Evolutionary conservation across 306 rosid genomes (phyloP), one percentile per base, ranked within the genome.

Genomic region (Begonia fuchsioides): DNA sequence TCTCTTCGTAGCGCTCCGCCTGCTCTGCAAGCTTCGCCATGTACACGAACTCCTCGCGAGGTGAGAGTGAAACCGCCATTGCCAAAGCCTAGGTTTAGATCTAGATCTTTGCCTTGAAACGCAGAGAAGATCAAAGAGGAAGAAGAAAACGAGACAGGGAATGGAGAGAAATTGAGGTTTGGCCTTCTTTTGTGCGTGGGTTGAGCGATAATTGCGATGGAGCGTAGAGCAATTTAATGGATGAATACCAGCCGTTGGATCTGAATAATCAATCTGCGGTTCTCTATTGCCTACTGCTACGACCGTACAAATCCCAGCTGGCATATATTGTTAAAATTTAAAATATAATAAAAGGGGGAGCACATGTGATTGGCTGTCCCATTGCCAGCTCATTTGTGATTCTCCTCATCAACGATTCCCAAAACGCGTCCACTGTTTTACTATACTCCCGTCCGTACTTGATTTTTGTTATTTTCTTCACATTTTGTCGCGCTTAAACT

Each of bases 1-100:
- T 92, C 64, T 92, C 98, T 51, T 92, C 98, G 74, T 92, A 92
- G 50, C 98, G 96, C 74, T 92, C 98, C 26, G 98, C 98, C 47
- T 92, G 98, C 79, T 92, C 96, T 26, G 98, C 96, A n/a, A 92
- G 98, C 78, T 92, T 92, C 26, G 98, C 98, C 98, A 92, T 85
- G 87, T 85, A 92, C 1, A 92, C 98, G 68, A 71, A 53, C 79
- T 92, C 98, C 64, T 92, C 98, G 15, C 98, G 96, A 20, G 94
- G 76, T 43, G 98, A 51, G 9, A 75, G 79, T 40, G 88, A 54
- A 26, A 73, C 61, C 56, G 94, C 81, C 98, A 85, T 92, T 75
- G 75, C 41, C 13, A 41, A 2, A 14, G 32, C 55, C 15, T 17
- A 16, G 40, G 54, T 17, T 10, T 50, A 43, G 63, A 59, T 59